A percentile compares a stretch with the other conserved stretches of the same genome.
Conservation (phyloP, 78 protist genomes). For the Dictyostelium firmibasis region DNA sequence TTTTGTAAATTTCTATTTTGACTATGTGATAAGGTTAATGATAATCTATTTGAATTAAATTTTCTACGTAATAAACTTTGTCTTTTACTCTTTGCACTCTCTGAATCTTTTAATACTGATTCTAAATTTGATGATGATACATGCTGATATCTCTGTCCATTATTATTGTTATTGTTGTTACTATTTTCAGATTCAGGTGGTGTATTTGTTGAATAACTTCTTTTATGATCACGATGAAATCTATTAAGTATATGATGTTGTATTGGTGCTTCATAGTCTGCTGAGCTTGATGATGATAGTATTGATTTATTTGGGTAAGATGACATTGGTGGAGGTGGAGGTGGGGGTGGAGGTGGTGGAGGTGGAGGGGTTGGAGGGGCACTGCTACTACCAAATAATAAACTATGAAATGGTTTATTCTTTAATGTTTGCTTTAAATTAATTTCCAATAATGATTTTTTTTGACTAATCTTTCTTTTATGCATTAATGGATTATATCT, state of each 20-base stretch:
- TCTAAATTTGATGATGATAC: slow-evolving; percentile 7
- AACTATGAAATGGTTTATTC: background rate
- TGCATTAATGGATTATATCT: slow-evolving; percentile 33
- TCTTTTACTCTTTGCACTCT: slow-evolving; percentile 19
- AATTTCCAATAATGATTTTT: background rate
- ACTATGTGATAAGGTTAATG: slow-evolving; percentile 40
- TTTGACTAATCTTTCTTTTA: slow-evolving; percentile 21
- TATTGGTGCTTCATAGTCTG: background rate
- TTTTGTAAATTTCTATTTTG: background rate
- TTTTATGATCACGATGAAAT: slow-evolving; percentile 30
- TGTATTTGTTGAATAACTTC: slow-evolving; percentile 22
- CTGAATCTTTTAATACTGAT: background rate
- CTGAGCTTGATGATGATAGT: background rate
- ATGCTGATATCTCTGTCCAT: background rate
- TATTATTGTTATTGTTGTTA: too few relatives aligned
- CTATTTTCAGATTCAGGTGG: background rate
- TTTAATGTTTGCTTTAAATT: background rate
- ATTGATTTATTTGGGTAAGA: background rate
- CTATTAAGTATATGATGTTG: background rate
- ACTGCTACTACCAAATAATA: background rate
- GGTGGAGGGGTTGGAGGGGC: background rate
- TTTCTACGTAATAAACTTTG: slow-evolving; percentile 18
- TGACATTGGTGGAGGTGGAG: background rate
- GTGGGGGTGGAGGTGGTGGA: background rate
- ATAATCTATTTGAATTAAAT: slow-evolving; percentile 46